Conservation (phyloP, 306 rosid genomes). For the Styphnolobium japonicum region DNA sequence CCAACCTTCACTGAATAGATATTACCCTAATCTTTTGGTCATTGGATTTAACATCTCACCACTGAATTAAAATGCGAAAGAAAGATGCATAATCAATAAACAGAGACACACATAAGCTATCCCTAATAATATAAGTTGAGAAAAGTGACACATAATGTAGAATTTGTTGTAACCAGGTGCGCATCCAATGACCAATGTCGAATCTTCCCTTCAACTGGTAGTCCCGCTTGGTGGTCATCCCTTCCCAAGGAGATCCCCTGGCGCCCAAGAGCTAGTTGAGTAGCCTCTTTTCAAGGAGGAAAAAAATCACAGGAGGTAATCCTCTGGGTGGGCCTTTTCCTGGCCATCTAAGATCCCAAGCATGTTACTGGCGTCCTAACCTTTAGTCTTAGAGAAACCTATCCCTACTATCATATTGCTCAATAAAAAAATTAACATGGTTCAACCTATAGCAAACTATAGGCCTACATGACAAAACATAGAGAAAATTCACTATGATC, state of each 20-base stretch:
- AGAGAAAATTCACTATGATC: slow-evolving; percentile 3
- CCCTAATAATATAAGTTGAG: background rate
- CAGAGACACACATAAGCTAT: background rate
- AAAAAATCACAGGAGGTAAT: background rate
- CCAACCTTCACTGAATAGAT: background rate
- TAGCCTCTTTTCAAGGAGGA: background rate
- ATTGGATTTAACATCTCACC: slow-evolving; percentile 9
- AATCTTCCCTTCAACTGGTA: background rate
- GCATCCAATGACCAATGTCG: background rate
- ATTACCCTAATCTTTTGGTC: background rate
- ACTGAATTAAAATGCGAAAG: background rate
- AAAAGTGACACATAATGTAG: background rate
- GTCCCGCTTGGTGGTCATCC: background rate
- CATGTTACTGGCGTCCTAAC: background rate
- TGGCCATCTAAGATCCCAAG: background rate
- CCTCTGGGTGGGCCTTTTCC: background rate
- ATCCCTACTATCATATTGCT: background rate
- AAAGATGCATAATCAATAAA: slow-evolving; percentile 23
- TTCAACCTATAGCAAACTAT: background rate
- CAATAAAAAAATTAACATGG: background rate
- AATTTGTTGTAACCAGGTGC: background rate
- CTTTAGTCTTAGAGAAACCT: background rate
- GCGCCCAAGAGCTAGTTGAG: background rate
- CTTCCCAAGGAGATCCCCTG: slow-evolving; percentile 4
- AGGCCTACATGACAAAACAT: slow-evolving; percentile 1